These are phyloP conservation scores for Candida boleticola DNA, from an alignment of 805 yeast genomes.

Conservation along the genomic window DNA sequence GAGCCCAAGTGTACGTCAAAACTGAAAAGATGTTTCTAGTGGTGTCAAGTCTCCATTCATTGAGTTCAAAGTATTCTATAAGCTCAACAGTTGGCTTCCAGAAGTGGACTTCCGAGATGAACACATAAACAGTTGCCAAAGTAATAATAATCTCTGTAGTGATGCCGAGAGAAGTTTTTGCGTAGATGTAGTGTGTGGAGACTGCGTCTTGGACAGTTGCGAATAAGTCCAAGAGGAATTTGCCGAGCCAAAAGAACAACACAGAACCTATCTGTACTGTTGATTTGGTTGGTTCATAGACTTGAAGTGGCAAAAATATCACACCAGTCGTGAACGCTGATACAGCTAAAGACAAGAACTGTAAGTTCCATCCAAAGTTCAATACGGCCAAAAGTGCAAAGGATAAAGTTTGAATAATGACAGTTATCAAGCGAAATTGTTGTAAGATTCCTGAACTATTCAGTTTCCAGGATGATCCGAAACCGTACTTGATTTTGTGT, in stretches of 20 bases:
- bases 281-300: constrained; percentile 20
- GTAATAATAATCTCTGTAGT: constrained; percentile 11
- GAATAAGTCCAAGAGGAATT: constrained; percentile 9
- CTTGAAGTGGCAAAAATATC: constrained; percentile 22
- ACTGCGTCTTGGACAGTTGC: constrained; percentile 18
- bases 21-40: constrained; percentile 20
- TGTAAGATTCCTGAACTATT: constrained; percentile 13
- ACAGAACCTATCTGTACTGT: constrained; percentile 20
- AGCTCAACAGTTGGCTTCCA: constrained; percentile 22
- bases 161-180: constrained; percentile 2
- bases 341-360: constrained; percentile 6
- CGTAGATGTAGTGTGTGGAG: constrained; percentile 16
- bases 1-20: constrained; percentile 26
- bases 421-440: constrained; percentile 10
- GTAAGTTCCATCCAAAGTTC: background rate
- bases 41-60: constrained; percentile 24
- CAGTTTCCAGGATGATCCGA: constrained; percentile 18
- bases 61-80: constrained; percentile 19
- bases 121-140: constrained; percentile 11
- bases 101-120: constrained; percentile 15
- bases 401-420: constrained; percentile 13
- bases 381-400: constrained; percentile 11
- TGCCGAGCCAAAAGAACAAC: constrained; percentile 21
- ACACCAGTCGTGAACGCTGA: constrained; percentile 4
- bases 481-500: constrained; percentile 20